A percentile compares a stretch with the other conserved stretches of the same genome.
These are phyloP conservation scores for Colletotrichum godetiae DNA, from an alignment of 2,329 filamentous ascomycete genomes.

Conservation along the genomic window DNA sequence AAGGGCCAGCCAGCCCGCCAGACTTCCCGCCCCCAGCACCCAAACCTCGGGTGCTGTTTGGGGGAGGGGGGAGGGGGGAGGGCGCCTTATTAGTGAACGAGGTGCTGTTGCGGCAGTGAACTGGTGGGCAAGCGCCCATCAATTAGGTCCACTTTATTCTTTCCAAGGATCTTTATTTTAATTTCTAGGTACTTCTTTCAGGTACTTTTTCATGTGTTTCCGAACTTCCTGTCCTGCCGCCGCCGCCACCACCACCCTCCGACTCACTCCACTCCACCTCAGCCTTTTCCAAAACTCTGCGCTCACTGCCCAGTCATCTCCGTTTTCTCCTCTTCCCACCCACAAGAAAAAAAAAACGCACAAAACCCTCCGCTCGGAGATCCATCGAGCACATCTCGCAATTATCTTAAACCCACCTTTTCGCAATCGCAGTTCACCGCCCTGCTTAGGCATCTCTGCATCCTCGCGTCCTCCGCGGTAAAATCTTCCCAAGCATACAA, in stretches of 20 bases:
- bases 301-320: background rate
- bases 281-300: constrained; percentile 13
- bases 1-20: background rate
- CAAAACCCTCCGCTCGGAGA: constrained; percentile 20
- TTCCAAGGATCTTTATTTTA: background rate
- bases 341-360: constrained; percentile 13
- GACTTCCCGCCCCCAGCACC: background rate
- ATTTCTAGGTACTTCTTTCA: background rate
- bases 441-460: constrained; percentile 20
- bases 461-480: constrained; percentile 3
- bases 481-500: constrained; percentile 3
- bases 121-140: background rate
- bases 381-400: constrained; percentile 18
- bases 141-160: background rate
- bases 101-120: background rate
- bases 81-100: background rate
- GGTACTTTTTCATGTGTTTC: constrained; percentile 6
- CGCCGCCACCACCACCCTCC: background rate
- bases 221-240: background rate
- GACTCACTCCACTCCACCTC: background rate
- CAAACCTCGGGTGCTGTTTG: background rate
- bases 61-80: too few species aligned
- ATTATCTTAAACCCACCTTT: background rate
- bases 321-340: constrained; percentile 4
- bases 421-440: constrained; percentile 7